Base-by-base conservation (phyloP, 139 green algal species). In the Micractinium sp. region DNA sequence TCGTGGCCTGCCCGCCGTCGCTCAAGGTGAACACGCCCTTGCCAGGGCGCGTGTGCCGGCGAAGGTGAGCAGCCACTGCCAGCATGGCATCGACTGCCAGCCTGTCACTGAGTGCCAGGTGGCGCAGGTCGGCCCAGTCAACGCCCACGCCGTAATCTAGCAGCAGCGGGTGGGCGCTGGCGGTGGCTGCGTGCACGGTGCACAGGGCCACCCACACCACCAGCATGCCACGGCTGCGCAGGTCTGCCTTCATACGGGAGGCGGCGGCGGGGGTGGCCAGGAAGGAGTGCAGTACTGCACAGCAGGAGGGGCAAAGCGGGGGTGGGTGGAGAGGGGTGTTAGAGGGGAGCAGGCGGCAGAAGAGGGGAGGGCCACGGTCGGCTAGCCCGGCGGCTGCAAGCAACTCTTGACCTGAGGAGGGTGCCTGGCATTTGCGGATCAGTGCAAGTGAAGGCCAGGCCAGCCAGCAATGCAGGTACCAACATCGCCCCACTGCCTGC, bases 181-280 rank as follows among this genome's bases (percentile, higher is more conserved):
- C 16, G 0, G 81, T 61, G 23, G 87, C 83, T 2, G 82, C 67
- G 53, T 91, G 78, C 19, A 63, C 77, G 0, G 93, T 56, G 91
- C 93, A 95, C 83, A 91, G 92, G 0, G 85, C 90, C 20, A 88
- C 71, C 92, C 92, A 95, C 61, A 73, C 69, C 41, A 94, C 85
- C 77, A 95, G 87, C 39, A 91, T 0, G 87, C 92, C 76, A 23
- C 92, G 88, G 90, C 91, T 93, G 88, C 88, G 91, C 22, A 93
- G 91, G 73, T 94, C 93, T 39, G 89, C 89, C 13, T 90, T 18
- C 84, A 85, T 13, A 84, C 85, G 61, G 36, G 75, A 15, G 31
- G 22, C 39, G 69, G 41, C 35, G 25, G 19, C 16, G n/a, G n/a
- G 7, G 36, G n/a, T 66, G 63, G n/a, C n/a, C n/a, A n/a, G n/a